Evolutionary conservation across 768 basidiomycete genomes (phyloP), one percentile per base, ranked within the genome.

Genomic region (Pleurotus platypus): DNA sequence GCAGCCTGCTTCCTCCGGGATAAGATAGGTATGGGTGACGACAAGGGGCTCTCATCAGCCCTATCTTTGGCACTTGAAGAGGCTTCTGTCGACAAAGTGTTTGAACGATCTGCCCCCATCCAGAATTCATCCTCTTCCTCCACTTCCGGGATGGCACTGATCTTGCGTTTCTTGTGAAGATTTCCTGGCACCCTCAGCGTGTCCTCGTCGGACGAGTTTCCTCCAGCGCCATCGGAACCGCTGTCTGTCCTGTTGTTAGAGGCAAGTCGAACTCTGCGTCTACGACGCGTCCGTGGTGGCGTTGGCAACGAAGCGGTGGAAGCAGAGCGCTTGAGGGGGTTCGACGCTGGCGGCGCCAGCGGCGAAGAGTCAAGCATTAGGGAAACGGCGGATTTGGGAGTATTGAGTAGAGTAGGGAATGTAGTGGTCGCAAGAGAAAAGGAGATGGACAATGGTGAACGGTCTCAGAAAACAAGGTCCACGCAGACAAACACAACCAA

Each of bases 111-210:
- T 40, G 54, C 20, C 15, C 55, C 55, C 26, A 37, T 18, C 55
- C 55, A 56, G 27, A 56, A 56, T 11, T 30, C 40, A 18, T 55
- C 53, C 26, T 56, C 55, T 30, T 56, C 55, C 22, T 56, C 55
- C 13, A n/a, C 48, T 13, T 38, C 46, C 16, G n/a, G 26, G 18
- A 15, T 24, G 42, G 9, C 55, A 26, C 24, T 40, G 11, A 16
- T n/a, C 13, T 15, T 30, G 16, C 38, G 16, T 4, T 46, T 35
- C 45, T 56, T 56, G n/a, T 39, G 26, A 7, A 3, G 20, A 20
- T 55, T 56, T 46, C 8, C 27, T 30, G 24, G 20, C 39, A 24
- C 2, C n/a, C n/a, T 22, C 51, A 12, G 35, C 22, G n/a, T 15
- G 42, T 20, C 39, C 20, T 53, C 50, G 12, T 54, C 51, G 20